phyloP scores from a whole-genome alignment of 768 basidiomycete species.

The Lyophyllum decastes region DNA sequence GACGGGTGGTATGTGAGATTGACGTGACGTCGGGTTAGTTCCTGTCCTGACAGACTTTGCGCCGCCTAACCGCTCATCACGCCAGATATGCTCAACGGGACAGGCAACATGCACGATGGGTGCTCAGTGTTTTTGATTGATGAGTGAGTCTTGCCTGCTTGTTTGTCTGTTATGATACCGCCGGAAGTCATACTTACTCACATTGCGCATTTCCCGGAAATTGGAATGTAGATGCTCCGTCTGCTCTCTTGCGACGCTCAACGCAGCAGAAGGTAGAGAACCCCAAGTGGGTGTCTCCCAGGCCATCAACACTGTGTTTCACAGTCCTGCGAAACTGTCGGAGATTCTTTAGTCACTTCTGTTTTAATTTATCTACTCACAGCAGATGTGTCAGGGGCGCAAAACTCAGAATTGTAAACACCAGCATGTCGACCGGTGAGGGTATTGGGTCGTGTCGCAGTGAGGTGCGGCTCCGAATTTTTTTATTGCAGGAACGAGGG shows the following conservation, averaged over 20 bases:
- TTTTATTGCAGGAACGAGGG: neutral
- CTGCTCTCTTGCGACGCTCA: conserved; percentile 36
- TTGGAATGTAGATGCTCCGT: conserved; percentile 39
- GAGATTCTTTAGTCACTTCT: conserved; percentile 10
- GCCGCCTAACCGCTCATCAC: conserved; percentile 4
- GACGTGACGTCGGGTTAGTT: conserved; percentile 45
- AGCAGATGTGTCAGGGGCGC: conserved; percentile 35
- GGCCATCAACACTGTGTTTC: conserved; percentile 45
- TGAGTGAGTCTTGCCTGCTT: conserved; percentile 33
- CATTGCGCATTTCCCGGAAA: neutral
- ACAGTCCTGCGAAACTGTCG: conserved; percentile 40
- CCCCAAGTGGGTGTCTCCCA: conserved; percentile 41
- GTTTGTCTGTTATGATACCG: neutral
- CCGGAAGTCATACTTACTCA: neutral
- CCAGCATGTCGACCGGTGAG: conserved; percentile 31
- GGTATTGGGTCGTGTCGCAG: conserved; percentile 34
- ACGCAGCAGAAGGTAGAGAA: conserved; percentile 29
- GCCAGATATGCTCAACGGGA: conserved; percentile 45
- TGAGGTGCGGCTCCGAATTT: conserved; percentile 30
- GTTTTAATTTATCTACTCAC: neutral
- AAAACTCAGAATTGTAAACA: conserved; percentile 41
- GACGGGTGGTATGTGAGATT: conserved; percentile 40
- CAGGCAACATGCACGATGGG: conserved; percentile 40
- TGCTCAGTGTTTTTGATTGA: conserved; percentile 48
- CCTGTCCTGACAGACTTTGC: neutral